These are phyloP conservation scores for Hypocreales sp. DNA, from an alignment of 2,329 filamentous ascomycete genomes.

Conservation along the genomic window DNA sequence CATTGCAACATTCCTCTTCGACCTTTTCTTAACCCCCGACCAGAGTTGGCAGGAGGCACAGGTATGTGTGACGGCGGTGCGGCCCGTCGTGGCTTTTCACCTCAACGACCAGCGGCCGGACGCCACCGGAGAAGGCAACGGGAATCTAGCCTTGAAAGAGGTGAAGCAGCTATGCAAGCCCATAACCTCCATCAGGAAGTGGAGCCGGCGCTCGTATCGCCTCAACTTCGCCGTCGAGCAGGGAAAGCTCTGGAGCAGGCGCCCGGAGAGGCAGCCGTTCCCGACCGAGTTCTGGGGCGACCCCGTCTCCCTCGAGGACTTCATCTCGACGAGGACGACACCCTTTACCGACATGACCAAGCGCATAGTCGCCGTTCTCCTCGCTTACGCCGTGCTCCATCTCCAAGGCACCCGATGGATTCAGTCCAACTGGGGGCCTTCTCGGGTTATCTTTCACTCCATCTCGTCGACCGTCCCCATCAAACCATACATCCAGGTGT, in stretches of 20 bases:
- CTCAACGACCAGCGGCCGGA: no score
- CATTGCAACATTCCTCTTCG: not conserved
- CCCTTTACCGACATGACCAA: slow-evolving; percentile 4
- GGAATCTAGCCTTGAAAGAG: no score
- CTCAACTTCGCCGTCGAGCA: slow-evolving; percentile 3
- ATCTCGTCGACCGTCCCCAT: slow-evolving; percentile 2
- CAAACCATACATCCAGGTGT: slow-evolving; percentile 5
- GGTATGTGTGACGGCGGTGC: not conserved
- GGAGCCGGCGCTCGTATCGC: not conserved
- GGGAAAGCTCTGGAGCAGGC: slow-evolving; percentile 3
- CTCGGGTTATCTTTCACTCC: slow-evolving; percentile 3
- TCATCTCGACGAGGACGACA: not conserved
- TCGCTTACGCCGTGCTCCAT: slow-evolving; percentile 3
- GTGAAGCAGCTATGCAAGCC: no score
- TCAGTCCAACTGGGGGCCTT: slow-evolving; percentile 1
- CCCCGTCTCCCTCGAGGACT: slow-evolving; percentile 2
- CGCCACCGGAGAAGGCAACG: no score
- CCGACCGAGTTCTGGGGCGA: no score
- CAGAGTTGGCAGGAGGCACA: not conserved
- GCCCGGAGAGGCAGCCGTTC: no score
- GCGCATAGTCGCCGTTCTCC: slow-evolving; percentile 4
- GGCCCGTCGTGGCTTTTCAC: not conserved
- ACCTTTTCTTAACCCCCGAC: not conserved
- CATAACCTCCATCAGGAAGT: no score
- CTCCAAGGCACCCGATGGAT: slow-evolving; percentile 5